A percentile compares a stretch with the other conserved stretches of the same genome.
These are phyloP conservation scores for Penstemon newberryi DNA, from an alignment of 257 asterid genomes.

Conservation along the genomic window DNA sequence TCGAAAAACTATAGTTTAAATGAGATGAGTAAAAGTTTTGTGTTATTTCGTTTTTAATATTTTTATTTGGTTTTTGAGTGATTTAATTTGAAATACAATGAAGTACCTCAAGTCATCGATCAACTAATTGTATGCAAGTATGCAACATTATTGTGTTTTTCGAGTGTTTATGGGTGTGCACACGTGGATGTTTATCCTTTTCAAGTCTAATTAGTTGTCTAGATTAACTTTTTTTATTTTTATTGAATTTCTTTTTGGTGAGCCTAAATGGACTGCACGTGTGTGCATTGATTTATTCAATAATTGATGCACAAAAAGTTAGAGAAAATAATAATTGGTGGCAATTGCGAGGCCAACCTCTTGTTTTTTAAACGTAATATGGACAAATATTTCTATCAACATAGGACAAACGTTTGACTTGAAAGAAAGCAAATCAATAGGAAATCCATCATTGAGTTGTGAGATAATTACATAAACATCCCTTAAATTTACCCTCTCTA, in stretches of 20 bases:
- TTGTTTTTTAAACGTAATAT: slow-evolving; percentile 38
- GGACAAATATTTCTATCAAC: slow-evolving; percentile 45
- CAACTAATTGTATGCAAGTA: too few relatives aligned
- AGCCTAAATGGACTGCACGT: slow-evolving; percentile 43
- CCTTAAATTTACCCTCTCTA: background rate
- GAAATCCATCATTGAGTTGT: background rate
- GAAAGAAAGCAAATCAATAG: slow-evolving; percentile 25
- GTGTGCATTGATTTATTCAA: slow-evolving; percentile 44
- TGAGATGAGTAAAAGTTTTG: too few relatives aligned
- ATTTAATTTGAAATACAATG: too few relatives aligned
- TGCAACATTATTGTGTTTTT: background rate
- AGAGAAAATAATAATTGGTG: slow-evolving; percentile 38
- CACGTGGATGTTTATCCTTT: slow-evolving; percentile 40
- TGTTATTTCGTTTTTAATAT: too few relatives aligned
- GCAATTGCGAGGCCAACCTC: slow-evolving; percentile 32
- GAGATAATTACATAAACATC: background rate
- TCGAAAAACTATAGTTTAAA: too few relatives aligned
- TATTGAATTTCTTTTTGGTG: slow-evolving; percentile 28
- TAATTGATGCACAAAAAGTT: slow-evolving; percentile 34
- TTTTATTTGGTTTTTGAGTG: too few relatives aligned
- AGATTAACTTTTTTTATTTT: background rate
- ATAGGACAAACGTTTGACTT: slow-evolving; percentile 52
- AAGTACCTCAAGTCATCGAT: too few relatives aligned
- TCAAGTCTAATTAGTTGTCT: slow-evolving; percentile 29
- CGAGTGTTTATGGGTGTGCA: slow-evolving; percentile 19